Percentiles rank a stretch among this genome's conserved stretches.
phyloP scores from a whole-genome alignment of 495 filamentous ascomycete species.

The Penicillium samsonianum region DNA sequence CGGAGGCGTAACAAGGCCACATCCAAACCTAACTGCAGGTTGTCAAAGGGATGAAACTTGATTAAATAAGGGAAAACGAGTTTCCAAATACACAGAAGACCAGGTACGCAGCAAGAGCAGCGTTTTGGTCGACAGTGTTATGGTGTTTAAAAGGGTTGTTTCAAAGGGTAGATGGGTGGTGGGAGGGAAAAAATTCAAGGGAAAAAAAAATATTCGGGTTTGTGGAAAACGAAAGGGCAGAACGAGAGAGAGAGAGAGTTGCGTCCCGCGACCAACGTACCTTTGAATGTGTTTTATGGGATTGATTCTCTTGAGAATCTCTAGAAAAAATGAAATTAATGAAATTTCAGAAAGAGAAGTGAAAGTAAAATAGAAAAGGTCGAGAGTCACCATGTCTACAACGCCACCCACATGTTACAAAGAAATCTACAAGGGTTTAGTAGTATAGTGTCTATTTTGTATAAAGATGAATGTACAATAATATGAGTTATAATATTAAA shows the following conservation, averaged over 20 bases:
- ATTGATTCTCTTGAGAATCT: not conserved
- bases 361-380: not conserved
- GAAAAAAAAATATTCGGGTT: conserved; percentile 24
- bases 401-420: conserved; percentile 14
- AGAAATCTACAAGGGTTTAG: not conserved
- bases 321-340: not conserved
- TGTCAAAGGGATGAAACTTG: conserved; percentile 30
- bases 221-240: conserved; percentile 15
- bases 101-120: conserved; percentile 31
- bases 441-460: no score
- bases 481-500: not conserved
- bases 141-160: conserved; percentile 6
- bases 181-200: conserved; percentile 24
- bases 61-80: conserved; percentile 19
- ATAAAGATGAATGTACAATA: no score
- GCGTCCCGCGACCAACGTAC: conserved; percentile 9
- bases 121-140: conserved; percentile 25
- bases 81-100: conserved; percentile 26
- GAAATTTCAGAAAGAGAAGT: not conserved
- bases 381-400: not conserved
- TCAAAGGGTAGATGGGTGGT: conserved; percentile 13
- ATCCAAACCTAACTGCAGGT: conserved; percentile 37
- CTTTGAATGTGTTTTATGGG: not conserved
- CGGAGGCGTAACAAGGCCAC: conserved; percentile 34
- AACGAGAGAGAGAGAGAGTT: not conserved